A percentile compares a stretch with the other conserved stretches of the same genome.
phyloP scores from a whole-genome alignment of 768 basidiomycete species.

The Sistotremastrum suecicum region DNA sequence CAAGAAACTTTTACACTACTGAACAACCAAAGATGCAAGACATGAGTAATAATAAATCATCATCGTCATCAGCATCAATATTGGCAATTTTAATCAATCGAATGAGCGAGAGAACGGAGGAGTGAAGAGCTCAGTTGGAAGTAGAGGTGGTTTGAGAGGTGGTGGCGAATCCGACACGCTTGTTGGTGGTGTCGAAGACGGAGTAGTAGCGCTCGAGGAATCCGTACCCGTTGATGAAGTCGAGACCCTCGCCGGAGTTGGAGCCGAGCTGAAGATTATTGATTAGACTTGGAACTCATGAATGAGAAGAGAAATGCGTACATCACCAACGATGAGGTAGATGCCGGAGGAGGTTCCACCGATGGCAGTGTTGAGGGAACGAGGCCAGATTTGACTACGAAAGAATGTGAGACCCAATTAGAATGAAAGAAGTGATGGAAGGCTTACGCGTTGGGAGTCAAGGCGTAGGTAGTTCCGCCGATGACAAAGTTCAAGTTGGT shows the following conservation, averaged over 20 bases:
- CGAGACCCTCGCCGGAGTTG: conserved; percentile 6
- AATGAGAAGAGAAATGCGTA: not conserved
- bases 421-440: too few species aligned
- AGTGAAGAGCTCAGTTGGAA: too few species aligned
- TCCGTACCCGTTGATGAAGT: conserved; percentile 9
- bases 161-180: conserved; percentile 7
- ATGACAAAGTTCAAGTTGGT: conserved; percentile 16
- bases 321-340: conserved; percentile 15
- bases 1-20: too few species aligned
- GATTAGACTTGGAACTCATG: not conserved
- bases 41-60: too few species aligned
- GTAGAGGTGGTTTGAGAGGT: too few species aligned
- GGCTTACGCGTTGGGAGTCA: conserved; percentile 12
- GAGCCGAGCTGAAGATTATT: not conserved
- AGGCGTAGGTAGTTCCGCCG: conserved; percentile 9
- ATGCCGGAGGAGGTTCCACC: conserved; percentile 15
- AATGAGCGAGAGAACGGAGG: too few species aligned
- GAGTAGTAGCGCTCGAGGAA: conserved; percentile 10
- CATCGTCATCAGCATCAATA: too few species aligned
- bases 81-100: too few species aligned
- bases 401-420: too few species aligned
- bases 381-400: conserved; percentile 19
- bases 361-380: conserved; percentile 16
- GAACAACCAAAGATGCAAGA: too few species aligned
- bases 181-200: conserved; percentile 9